phyloP scores from a whole-genome alignment of 805 yeast species.

The Yarrowia phangngaensis region DNA sequence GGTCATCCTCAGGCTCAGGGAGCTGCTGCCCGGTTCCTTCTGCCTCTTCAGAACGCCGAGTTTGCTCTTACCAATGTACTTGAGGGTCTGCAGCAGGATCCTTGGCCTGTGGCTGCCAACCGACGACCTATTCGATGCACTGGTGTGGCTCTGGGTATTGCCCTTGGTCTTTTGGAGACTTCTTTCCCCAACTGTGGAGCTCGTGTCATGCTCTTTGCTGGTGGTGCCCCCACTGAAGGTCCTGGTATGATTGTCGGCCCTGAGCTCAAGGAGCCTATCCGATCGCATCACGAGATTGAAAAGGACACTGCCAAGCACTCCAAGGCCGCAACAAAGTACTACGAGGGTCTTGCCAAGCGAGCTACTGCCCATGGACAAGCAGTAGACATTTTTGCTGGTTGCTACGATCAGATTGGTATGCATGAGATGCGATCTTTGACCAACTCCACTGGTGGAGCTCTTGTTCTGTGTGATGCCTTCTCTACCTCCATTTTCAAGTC shows the following conservation, averaged over 20 bases:
- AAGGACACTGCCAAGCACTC: constrained; percentile 83
- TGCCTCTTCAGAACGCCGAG: constrained; percentile 75
- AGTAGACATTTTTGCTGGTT: constrained; percentile 87
- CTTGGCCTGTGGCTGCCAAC: constrained; percentile 85
- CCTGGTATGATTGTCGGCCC: constrained; percentile 94
- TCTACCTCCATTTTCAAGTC: constrained; percentile 92
- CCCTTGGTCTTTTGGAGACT: constrained; percentile 74
- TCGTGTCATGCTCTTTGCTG: constrained; percentile 82
- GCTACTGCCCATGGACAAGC: constrained; percentile 72
- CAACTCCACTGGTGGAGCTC: constrained; percentile 81
- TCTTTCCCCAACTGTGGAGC: constrained; percentile 75
- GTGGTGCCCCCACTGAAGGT: constrained; percentile 91
- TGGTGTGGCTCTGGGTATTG: constrained; percentile 87
- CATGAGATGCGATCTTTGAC: constrained; percentile 84
- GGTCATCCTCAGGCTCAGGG: constrained; percentile 38
- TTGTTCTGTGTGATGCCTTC: constrained; percentile 85
- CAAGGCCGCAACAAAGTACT: constrained; percentile 77
- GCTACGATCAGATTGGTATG: constrained; percentile 94
- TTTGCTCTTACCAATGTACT: constrained; percentile 74
- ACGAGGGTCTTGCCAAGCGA: constrained; percentile 65
- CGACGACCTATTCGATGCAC: constrained; percentile 87
- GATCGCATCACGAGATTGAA: constrained; percentile 96
- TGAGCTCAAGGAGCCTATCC: constrained; percentile 88
- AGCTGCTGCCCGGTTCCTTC: constrained; percentile 56
- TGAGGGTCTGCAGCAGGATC: constrained; percentile 72